Base-by-base conservation (phyloP, 2,329 filamentous ascomycete species). In the Microdochium paspali region DNA sequence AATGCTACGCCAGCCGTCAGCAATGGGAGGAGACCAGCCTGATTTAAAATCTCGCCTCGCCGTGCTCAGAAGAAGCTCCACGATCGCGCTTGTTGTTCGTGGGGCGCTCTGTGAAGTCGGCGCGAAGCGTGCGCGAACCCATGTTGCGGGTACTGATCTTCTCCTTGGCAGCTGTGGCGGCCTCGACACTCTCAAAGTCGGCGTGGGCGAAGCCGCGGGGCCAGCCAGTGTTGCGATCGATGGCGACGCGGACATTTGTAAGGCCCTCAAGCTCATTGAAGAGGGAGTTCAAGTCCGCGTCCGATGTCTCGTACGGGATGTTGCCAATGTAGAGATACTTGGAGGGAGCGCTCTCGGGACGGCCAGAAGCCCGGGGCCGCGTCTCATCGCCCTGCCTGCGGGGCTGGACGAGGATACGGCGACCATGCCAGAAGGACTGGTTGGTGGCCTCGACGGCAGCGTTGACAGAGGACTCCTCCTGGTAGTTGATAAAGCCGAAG, bases 131-230 rank as follows among this genome's bases (percentile, higher is more conserved):
- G 47, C 88, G 77, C 39, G 82, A 83, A 56, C 83, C 83, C n/a
- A 90, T 68, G 44, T 70, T 64, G 64, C 79, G 78, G 21, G 68
- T 65, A 46, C 64, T 2, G 32, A 95, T 69, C 13, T 70, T 54
- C 47, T 80, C 75, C 56, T 70, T 70, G 0, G 79, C 89, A 51
- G 68, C 70, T 47, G 67, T 58, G n/a, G 88, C 87, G 51, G 79
- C 80, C 52, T 81, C 75, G 32, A 82, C 61, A 56, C 86, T 79
- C 40, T 76, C 59, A 64, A 95, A 95, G 61, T 94, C 87, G 44
- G 84, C 85, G 62, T 95, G 89, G 20, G 84, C 86, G 62, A 93
- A 95, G 51, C 90, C 90, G 62, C 87, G 77, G 31, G 86, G 85
- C 67, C 86, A 84, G 43, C 89, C 89, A 6, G 86, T 90, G 53